Conservation (phyloP, 495 filamentous ascomycete species). For the Penicillium argentinense region DNA sequence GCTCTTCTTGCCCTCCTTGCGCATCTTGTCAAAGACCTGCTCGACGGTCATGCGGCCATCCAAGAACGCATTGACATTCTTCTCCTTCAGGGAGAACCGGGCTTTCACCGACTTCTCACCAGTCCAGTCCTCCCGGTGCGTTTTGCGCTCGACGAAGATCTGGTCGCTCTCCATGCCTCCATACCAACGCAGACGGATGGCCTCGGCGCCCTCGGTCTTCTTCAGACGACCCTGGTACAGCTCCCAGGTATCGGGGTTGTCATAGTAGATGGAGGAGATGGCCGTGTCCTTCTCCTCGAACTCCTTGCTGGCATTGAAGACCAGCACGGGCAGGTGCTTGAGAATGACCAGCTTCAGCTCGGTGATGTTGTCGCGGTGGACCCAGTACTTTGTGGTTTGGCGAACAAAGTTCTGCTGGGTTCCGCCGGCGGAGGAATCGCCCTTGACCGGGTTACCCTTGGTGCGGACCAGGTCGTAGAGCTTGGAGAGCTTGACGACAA, state of each 20-base stretch:
- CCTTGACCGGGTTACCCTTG: slow-evolving; percentile 85
- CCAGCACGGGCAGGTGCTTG: slow-evolving; percentile 95
- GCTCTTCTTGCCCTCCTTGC: slow-evolving; percentile 90
- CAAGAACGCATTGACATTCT: slow-evolving; percentile 89
- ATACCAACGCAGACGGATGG: slow-evolving; percentile 96
- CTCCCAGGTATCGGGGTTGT: slow-evolving; percentile 91
- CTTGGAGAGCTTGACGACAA: slow-evolving; percentile 92
- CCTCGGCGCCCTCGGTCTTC: slow-evolving; percentile 97
- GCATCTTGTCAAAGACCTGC: slow-evolving; percentile 87
- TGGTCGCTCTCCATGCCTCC: slow-evolving; percentile 92
- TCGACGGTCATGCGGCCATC: slow-evolving; percentile 77
- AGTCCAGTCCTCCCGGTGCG: slow-evolving; percentile 98
- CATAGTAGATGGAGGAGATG: slow-evolving; percentile 97
- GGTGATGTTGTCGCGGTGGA: slow-evolving; percentile 97
- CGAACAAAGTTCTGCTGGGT: slow-evolving; percentile 93
- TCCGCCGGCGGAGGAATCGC: slow-evolving; percentile 88
- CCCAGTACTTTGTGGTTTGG: slow-evolving; percentile 99
- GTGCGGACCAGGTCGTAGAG: slow-evolving; percentile 94
- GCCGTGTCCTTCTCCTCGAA: slow-evolving; percentile 87
- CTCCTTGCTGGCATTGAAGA: slow-evolving; percentile 97
- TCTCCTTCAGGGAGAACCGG: slow-evolving; percentile 92
- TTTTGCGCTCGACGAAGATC: slow-evolving; percentile 97
- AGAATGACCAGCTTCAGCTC: slow-evolving; percentile 96
- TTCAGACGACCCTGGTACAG: slow-evolving; percentile 91
- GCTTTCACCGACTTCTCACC: slow-evolving; percentile 99